These are phyloP conservation scores for Curvularia spicifera DNA, from an alignment of 2,329 filamentous ascomycete genomes.

Conservation along the genomic window DNA sequence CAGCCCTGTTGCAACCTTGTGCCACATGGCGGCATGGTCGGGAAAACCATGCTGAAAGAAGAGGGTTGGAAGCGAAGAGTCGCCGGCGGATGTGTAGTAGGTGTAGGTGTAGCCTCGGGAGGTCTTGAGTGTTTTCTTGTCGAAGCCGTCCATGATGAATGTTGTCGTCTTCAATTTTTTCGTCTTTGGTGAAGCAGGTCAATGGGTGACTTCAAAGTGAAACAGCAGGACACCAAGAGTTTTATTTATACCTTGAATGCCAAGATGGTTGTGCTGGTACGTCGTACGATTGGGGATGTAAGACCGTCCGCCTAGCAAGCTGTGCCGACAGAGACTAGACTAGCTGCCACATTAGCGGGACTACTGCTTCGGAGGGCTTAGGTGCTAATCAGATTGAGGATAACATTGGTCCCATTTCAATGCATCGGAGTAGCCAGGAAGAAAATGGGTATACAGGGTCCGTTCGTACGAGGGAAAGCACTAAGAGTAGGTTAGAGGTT, in stretches of 20 bases:
- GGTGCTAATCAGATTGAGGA: not conserved
- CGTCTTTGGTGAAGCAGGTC: not conserved
- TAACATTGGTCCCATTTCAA: not conserved
- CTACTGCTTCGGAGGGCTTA: not conserved
- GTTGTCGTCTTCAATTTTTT: not conserved
- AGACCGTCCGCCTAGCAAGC: not conserved
- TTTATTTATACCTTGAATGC: not conserved
- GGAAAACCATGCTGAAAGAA: slow-evolving; percentile 60
- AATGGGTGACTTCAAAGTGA: not conserved
- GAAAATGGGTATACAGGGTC: not conserved
- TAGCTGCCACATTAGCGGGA: not conserved
- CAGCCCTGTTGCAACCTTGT: slow-evolving; percentile 50
- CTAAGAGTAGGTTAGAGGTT: not conserved
- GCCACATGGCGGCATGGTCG: slow-evolving; percentile 56
- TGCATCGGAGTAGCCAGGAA: too few relatives aligned
- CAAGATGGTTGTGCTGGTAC: not conserved
- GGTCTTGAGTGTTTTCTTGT: slow-evolving; percentile 37
- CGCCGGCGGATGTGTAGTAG: slow-evolving; percentile 33
- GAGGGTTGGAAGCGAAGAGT: slow-evolving; percentile 32
- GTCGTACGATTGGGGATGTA: not conserved
- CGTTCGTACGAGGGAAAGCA: not conserved
- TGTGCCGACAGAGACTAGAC: not conserved
- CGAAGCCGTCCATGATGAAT: slow-evolving; percentile 35
- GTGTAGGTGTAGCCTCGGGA: slow-evolving; percentile 38
- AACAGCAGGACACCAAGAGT: not conserved